Evolutionary conservation across 1,284 basidiomycete species (phyloP), one percentile per base, ranked within the genome.

Genomic region (Puccinia novopanici): DNA sequence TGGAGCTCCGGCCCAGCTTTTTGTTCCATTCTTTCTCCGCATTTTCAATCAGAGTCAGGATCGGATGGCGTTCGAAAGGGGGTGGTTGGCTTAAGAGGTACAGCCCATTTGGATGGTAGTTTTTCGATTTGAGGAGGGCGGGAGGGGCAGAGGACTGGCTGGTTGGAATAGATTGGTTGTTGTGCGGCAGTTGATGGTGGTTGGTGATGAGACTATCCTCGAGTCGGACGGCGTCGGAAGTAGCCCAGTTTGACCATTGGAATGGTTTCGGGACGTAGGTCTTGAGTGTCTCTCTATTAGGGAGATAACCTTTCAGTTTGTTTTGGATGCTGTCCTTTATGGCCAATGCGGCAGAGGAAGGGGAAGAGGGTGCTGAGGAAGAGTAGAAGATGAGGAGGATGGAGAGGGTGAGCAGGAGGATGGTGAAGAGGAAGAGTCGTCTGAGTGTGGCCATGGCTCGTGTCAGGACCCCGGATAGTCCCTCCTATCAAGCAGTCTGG

Each of bases 241-340:
- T 61, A 17, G 17, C 27, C 78, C 78, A 80, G 63, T 73, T 74
- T 8, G 78, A 80, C 78, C 71, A 80, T 12, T 74, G 65, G 71
- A 80, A 80, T 73, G 55, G 24, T 9, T 80, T 34, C 34, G 77
- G 77, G 0, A 80, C 52, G 22, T 65, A 71, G 10, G 48, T 71
- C 45, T 72, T 79, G 50, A 73, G 50, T 3, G 71, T 73, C 8
- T 73, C 54, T 15, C 34, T 55, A 34, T 37, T 73, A n/a, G 71
- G 71, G n/a, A 73, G 37, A 45, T 40, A 73, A n/a, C 54, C 71
- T n/a, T 37, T 54, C n/a, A 48, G 45, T 22, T 48, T 72, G 37
- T 65, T 65, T 37, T 65, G 61, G 34, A 65, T 65, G 37, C 63
- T 48, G 63, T 63, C 59, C 30, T 63, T 30, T 8, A 63, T 63